These are phyloP conservation scores for Sextonia rubra DNA, from an alignment of 164 flowering plant genomes.

Conservation along the genomic window DNA sequence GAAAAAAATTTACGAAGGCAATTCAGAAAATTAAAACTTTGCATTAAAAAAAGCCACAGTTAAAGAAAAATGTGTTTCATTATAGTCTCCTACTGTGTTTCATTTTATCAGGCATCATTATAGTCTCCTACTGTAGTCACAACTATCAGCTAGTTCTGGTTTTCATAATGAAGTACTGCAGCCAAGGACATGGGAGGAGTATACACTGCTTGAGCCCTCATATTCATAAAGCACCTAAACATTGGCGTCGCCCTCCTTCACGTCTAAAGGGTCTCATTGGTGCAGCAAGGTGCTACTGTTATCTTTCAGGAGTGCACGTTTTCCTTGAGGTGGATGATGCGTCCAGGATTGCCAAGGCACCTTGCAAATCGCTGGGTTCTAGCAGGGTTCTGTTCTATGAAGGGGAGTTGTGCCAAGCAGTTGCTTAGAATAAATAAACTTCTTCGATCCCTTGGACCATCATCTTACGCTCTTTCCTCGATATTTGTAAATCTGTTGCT, in stretches of 20 bases:
- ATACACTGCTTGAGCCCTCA: constrained; percentile 42
- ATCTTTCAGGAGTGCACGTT: constrained; percentile 73
- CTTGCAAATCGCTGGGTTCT: constrained; percentile 70
- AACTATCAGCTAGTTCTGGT: neutral
- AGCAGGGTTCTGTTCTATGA: constrained; percentile 81
- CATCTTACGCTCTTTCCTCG: neutral
- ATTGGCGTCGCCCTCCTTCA: constrained; percentile 73
- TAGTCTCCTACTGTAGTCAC: neutral
- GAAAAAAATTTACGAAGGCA: too few relatives aligned
- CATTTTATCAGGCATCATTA: neutral
- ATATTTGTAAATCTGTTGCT: neutral
- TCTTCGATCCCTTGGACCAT: constrained; percentile 20
- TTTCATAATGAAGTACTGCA: constrained; percentile 20
- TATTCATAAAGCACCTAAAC: constrained; percentile 85
- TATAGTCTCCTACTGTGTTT: too few relatives aligned
- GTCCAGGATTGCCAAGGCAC: constrained; percentile 52
- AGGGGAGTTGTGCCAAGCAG: constrained; percentile 93
- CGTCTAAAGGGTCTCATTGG: constrained; percentile 49
- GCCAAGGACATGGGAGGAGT: constrained; percentile 56
- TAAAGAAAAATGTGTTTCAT: too few relatives aligned
- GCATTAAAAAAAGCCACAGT: too few relatives aligned
- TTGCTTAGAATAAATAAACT: constrained; percentile 94
- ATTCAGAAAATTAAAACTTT: too few relatives aligned
- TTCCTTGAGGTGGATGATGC: constrained; percentile 49
- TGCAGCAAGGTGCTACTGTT: constrained; percentile 73